Conservation (phyloP, 1,139 yeast genomes). For the Candida neerlandica region DNA sequence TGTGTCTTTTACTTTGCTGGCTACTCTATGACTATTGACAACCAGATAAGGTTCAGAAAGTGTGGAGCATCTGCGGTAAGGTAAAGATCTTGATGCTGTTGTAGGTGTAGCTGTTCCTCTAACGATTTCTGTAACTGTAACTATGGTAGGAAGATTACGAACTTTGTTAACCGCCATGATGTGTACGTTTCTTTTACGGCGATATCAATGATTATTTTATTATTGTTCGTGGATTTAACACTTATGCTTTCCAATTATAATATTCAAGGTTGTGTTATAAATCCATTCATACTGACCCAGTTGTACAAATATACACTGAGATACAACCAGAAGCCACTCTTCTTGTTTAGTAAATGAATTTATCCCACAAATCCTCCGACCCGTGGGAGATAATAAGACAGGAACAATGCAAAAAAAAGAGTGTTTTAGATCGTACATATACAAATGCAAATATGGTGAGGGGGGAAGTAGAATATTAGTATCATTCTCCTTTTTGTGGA, state of each 20-base stretch:
- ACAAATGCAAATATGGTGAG: neutral
- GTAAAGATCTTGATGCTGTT: too few relatives aligned
- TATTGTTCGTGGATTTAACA: neutral
- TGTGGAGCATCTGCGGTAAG: neutral
- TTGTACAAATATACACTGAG: neutral
- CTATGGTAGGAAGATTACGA: neutral
- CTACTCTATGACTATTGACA: neutral
- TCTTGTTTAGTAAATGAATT: neutral
- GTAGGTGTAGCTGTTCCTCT: too few relatives aligned
- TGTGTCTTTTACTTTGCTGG: neutral
- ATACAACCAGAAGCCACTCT: neutral
- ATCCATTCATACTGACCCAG: neutral
- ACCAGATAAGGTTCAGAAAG: neutral
- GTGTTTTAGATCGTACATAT: neutral
- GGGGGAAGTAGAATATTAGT: neutral
- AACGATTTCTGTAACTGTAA: neutral
- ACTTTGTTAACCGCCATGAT: neutral
- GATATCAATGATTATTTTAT: neutral
- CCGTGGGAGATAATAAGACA: neutral
- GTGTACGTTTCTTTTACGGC: neutral
- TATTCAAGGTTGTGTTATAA: neutral
- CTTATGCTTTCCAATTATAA: neutral
- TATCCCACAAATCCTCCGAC: neutral
- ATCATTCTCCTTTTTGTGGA: neutral
- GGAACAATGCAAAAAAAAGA: neutral